Evolutionary conservation across 257 asterid species (phyloP), one percentile per base, ranked within the genome.

Genomic region (Solanum raphanifolium): DNA sequence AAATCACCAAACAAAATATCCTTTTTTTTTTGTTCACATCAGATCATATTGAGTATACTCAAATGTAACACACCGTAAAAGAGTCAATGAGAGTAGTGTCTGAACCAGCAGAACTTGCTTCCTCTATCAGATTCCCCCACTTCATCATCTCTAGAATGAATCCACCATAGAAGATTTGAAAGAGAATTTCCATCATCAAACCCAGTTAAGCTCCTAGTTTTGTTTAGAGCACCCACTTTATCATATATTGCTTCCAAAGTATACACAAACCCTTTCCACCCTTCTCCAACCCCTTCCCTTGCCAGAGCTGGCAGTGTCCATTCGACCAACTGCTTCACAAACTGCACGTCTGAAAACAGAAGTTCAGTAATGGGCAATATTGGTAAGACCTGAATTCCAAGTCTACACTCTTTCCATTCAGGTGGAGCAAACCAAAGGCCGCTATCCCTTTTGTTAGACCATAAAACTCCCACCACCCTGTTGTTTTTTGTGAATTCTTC

Each of bases 391-490:
- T 97, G 99, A 89, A 97, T 97, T 32, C 99, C 98, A 29, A 95
- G 92, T 86, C 98, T 85, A 69, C 96, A 92, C 88, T 97, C 98
- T 89, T 62, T 92, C 99, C 99, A 95, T 0, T 90, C 93, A 4
- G 97, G 89, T 0, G 98, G 98, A 58, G 98, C 99, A 90, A 95
- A 97, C 98, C 98, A 94, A 81, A 97, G 97, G 8, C 94, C 92
- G 62, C 97, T 93, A 60, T 97, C 98, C 90, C 98, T 92, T 88
- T 97, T 97, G 89, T 75, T 95, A 71, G 98, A 86, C 99, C 99
- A 97, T 35, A 97, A 86, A 36, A 97, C 98, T 23, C 99, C 98
- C 18, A 95, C 96, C 7, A 95, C 94, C 87, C 97, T 92, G 89
- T 97, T 97, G 46, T 92, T 93, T 76, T 85, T 90, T 1, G 92